A percentile compares a stretch with the other conserved stretches of the same genome.
phyloP scores from a whole-genome alignment of 1,284 basidiomycete genomes.

The Rhodotorula mucilaginosa region DNA sequence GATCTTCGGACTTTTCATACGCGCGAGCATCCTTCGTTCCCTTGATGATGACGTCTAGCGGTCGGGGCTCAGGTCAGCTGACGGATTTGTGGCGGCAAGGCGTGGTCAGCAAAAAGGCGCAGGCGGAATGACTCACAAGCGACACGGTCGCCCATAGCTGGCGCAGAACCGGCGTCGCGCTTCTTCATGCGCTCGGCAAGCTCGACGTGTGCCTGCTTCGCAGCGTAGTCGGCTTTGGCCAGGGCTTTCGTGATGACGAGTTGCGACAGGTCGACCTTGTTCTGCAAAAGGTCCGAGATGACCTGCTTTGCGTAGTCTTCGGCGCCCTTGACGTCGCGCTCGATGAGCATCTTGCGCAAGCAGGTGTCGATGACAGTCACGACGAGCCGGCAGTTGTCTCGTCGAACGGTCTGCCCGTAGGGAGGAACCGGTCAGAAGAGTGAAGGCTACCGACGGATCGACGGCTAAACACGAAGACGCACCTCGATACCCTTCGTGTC shows the following conservation, averaged over 20 bases:
- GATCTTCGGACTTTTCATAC: constrained; percentile 96
- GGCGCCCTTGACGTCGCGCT: constrained; percentile 85
- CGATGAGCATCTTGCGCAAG: constrained; percentile 91
- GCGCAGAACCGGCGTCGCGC: constrained; percentile 92
- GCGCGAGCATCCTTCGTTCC: constrained; percentile 96
- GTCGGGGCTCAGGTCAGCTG: neutral
- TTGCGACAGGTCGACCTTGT: constrained; percentile 95
- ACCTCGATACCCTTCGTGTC: constrained; percentile 98
- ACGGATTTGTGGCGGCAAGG: neutral
- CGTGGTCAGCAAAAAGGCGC: neutral
- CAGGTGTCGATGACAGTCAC: constrained; percentile 96
- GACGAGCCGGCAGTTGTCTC: constrained; percentile 92
- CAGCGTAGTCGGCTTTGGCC: constrained; percentile 80
- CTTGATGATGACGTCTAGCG: constrained; percentile 82
- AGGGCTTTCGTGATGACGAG: constrained; percentile 95
- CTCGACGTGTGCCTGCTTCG: constrained; percentile 92
- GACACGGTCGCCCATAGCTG: constrained; percentile 88
- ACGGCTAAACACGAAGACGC: constrained; percentile 39
- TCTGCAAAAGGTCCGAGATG: constrained; percentile 88
- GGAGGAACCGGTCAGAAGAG: too few species aligned
- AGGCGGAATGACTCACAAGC: constrained; percentile 56
- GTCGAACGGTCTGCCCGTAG: constrained; percentile 73
- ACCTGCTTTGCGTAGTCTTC: constrained; percentile 91
- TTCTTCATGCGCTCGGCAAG: constrained; percentile 90
- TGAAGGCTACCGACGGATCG: neutral